Evolutionary conservation across 2,329 filamentous ascomycete genomes (phyloP), one percentile per base, ranked within the genome.

Genomic region (Pseudogymnoascus sp.): DNA sequence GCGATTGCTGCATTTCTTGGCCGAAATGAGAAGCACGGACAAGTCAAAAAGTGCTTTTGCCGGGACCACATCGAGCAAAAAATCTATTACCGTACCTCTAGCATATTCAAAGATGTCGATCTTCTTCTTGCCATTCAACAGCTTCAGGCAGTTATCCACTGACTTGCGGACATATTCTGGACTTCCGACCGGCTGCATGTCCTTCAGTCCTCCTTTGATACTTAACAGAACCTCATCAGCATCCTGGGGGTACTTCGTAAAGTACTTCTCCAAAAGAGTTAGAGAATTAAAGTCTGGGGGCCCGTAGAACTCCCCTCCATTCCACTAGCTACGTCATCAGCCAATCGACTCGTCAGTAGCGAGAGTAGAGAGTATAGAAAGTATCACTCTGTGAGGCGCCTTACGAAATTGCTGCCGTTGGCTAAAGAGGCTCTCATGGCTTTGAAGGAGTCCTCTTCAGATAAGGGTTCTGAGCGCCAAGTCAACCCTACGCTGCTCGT

Each of bases 281-380:
- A 87, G 74, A 1, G 80, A 84, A 75, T 88, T 87, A 69, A 79
- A 79, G 19, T 83, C 77, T 1, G 81, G 79, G 0, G 78, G 76
- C 40, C 87, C 87, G 74, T 90, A 90, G 70, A 88, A 82, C 70
- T 88, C 84, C 66, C 80, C 86, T 38, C 78, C 85, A 68, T 87
- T 88, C 84, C 85, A 88, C 38, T 42, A 19, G 38, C 19, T 42
- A 42, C 69, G 79, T 76, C 65, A 79, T 78, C 61, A 62, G 42
- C 8, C 15, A 17, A 40, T 62, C 61, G 65, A 60, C 66, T 65
- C 63, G 63, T 68, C 62, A 70, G 67, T n/a, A n/a, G n/a, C 35
- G 50, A 28, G 31, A 59, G 23, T 28, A 42, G 38, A 42, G 38
- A n/a, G n/a, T 9, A 42, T n/a, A 17, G 11, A 19, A 42, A 42